Percentiles rank a stretch among this genome's conserved stretches.
Evolutionary conservation across 2,329 filamentous ascomycete species (phyloP).

Genomic region (Fonsecaea pedrosoi): DNA sequence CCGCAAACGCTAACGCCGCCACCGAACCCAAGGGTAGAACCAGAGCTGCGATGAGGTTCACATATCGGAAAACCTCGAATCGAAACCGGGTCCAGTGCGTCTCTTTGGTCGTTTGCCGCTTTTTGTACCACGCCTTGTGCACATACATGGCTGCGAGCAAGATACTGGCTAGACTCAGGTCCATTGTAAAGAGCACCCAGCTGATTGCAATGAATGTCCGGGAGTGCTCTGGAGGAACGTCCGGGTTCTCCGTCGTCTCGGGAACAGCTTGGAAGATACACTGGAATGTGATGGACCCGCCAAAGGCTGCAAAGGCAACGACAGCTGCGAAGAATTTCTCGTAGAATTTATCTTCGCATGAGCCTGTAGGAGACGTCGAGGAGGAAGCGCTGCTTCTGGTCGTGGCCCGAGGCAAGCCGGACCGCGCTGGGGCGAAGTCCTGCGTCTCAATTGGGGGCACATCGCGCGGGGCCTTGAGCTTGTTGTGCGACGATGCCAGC

Average conservation of each 20-base stretch:
- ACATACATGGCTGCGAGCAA: slow-evolving; percentile 8
- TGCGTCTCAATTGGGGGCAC: neutral
- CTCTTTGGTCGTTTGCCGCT: neutral
- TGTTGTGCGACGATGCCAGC: neutral
- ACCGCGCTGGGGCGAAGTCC: neutral
- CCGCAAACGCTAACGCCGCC: slow-evolving; percentile 5
- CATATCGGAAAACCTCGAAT: neutral
- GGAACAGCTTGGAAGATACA: slow-evolving; percentile 8
- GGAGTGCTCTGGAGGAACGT: neutral
- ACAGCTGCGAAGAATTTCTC: slow-evolving; percentile 6
- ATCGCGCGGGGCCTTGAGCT: neutral
- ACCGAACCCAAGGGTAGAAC: neutral
- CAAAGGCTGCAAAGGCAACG: slow-evolving; percentile 8
- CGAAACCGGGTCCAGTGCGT: neutral
- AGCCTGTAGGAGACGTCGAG: slow-evolving; percentile 1
- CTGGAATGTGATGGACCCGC: slow-evolving; percentile 8
- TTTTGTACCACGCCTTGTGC: slow-evolving; percentile 5
- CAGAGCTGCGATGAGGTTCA: slow-evolving; percentile 4
- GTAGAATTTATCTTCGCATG: slow-evolving; percentile 5
- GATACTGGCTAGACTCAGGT: slow-evolving; percentile 8
- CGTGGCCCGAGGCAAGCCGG: neutral
- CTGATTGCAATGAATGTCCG: slow-evolving; percentile 9
- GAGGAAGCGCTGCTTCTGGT: neutral
- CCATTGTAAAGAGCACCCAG: slow-evolving; percentile 11
- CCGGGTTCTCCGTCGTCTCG: slow-evolving; percentile 2